phyloP scores from a whole-genome alignment of 805 yeast species.

The Starmerella vaccinii region DNA sequence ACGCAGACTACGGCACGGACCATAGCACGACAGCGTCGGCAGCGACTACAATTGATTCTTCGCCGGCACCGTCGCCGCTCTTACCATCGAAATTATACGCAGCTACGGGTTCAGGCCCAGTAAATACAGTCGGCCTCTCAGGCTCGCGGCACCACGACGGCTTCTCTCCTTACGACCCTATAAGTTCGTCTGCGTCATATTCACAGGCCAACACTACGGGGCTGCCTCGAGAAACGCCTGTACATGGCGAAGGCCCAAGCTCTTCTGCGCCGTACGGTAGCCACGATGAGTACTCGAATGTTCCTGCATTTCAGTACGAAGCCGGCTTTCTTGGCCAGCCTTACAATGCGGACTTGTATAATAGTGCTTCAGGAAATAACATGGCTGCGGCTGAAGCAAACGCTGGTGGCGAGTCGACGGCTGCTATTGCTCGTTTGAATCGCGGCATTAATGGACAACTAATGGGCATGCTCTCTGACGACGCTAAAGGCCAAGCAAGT shows the following conservation, averaged over 20 bases:
- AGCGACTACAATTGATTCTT: neutral
- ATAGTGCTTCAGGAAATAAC: conserved; percentile 9
- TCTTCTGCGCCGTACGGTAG: neutral
- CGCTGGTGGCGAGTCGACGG: conserved; percentile 4
- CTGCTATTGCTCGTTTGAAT: neutral
- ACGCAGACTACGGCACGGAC: neutral
- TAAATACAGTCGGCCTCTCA: neutral
- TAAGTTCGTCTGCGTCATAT: neutral
- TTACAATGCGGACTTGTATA: conserved; percentile 14
- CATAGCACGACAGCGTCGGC: neutral
- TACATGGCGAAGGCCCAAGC: neutral
- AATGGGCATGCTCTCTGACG: neutral
- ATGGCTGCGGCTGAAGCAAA: conserved; percentile 9
- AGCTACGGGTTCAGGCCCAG: neutral
- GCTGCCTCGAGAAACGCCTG: neutral
- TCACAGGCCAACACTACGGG: neutral
- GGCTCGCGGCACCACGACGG: neutral
- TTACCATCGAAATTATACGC: neutral
- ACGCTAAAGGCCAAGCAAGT: neutral
- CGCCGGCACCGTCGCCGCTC: neutral
- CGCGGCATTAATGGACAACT: neutral
- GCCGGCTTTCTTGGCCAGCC: conserved; percentile 1
- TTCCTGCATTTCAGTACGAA: conserved; percentile 3
- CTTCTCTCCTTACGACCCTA: neutral
- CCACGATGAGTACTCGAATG: neutral